Evolutionary conservation across 1,284 basidiomycete genomes (phyloP), one percentile per base, ranked within the genome.

Genomic region (Kalmanozyma brasiliensis): DNA sequence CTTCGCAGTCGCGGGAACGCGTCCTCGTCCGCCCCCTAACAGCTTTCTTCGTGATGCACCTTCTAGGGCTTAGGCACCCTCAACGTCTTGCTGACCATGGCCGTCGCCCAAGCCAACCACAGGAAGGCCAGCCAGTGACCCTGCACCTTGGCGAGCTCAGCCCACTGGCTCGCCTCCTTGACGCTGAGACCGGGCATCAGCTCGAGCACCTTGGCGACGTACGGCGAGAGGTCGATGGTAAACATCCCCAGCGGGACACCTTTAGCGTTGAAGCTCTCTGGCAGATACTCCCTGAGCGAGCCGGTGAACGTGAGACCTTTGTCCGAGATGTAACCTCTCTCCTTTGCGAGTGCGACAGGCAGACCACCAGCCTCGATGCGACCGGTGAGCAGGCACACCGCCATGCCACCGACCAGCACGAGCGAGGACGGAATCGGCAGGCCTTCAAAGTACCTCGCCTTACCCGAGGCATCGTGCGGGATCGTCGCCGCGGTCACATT

Each of bases 401-500:
- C 89, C 84, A 98, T 86, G 29, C 91, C 80, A 13, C 85, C 88
- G 55, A 97, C 94, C 47, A 99, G 86, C 11, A 83, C 87, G 41
- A 99, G 86, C 16, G 91, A 92, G 0, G 92, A 93, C 1, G 96
- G 96, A 65, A 99, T 98, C 16, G 96, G 96, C 20, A 99, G 86
- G 7, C 95, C 96, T 84, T 98, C 95, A 83, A 98, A 99, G 84
- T 95, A 98, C 79, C 89, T 89, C 16, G 91, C 87, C 82, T 97
- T 98, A 49, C 96, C 95, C 24, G 86, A 86, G 6, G 83, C 83
- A 80, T 95, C 92, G 82, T 95, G 94, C 1, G 96, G 96, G 24
- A 98, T 87, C 42, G 93, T 86, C 2, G 96, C 96, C 46, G 96
- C 94, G 0, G 96, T 98, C 13, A 94, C 96, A 83, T 99, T 99